phyloP scores from a whole-genome alignment of 345 rosid genomes.

The Hypericum androsaemum region DNA sequence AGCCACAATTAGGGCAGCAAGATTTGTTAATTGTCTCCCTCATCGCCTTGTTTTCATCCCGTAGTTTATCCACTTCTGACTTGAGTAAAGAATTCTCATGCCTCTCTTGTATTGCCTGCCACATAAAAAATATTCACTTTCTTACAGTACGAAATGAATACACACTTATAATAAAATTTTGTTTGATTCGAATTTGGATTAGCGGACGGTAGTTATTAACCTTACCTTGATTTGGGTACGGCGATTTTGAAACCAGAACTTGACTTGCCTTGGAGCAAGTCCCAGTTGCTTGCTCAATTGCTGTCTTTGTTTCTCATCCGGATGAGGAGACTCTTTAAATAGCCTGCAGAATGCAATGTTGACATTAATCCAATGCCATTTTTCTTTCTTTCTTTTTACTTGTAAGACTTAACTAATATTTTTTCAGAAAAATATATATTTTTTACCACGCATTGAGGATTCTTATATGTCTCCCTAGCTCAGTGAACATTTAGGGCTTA shows the following conservation, averaged over 20 bases:
- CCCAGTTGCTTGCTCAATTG: conserved; percentile 90
- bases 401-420: no score
- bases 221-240: conserved; percentile 88
- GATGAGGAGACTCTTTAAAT: conserved; percentile 95
- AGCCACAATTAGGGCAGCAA: conserved; percentile 82
- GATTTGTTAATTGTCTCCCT: conserved; percentile 67
- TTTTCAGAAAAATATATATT: no score
- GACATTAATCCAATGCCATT: neutral
- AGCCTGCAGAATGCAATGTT: conserved; percentile 32
- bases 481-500: no score
- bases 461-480: no score
- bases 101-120: conserved; percentile 88
- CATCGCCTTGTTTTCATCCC: conserved; percentile 81
- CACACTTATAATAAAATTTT: no score
- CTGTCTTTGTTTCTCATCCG: conserved; percentile 97
- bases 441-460: no score
- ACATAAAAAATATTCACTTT: neutral
- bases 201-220: no score
- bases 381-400: no score
- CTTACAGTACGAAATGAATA: no score
- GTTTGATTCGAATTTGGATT: no score
- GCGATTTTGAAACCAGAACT: conserved; percentile 99
- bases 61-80: conserved; percentile 71
- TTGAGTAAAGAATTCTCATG: conserved; percentile 86
- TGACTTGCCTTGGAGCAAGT: conserved; percentile 91